Evolutionary conservation across 805 yeast species (phyloP).

Genomic region (Lipomyces mesembrius): DNA sequence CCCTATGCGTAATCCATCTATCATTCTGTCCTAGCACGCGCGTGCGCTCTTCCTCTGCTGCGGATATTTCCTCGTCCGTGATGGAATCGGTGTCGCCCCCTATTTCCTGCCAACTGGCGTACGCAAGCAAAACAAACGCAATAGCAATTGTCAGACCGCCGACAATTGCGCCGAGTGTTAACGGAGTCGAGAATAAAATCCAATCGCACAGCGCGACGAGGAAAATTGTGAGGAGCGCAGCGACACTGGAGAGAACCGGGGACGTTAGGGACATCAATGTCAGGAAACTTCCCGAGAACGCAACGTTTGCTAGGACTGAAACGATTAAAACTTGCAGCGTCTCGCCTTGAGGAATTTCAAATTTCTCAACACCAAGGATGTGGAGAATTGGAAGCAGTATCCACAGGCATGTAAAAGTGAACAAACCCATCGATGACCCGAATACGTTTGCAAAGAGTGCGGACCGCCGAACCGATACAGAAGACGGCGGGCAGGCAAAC

Average conservation of each 20-base stretch:
- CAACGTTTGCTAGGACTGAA: slow-evolving; percentile 65
- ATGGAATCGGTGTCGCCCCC: slow-evolving; percentile 16
- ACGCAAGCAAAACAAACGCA: slow-evolving; percentile 66
- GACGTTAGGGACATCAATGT: slow-evolving; percentile 81
- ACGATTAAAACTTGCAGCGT: slow-evolving; percentile 54
- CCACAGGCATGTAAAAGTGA: slow-evolving; percentile 58
- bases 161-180: slow-evolving; percentile 60
- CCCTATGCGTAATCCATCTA: slow-evolving; percentile 17
- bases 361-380: slow-evolving; percentile 59
- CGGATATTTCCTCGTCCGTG: slow-evolving; percentile 29
- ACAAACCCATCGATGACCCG: slow-evolving; percentile 68
- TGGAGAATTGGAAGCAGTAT: slow-evolving; percentile 56
- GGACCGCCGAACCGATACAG: slow-evolving; percentile 67
- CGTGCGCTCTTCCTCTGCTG: slow-evolving; percentile 1
- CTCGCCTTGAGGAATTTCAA: slow-evolving; percentile 55
- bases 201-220: slow-evolving; percentile 80
- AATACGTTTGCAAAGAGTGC: slow-evolving; percentile 79
- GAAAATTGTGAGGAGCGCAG: slow-evolving; percentile 74
- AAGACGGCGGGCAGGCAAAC: slow-evolving; percentile 72
- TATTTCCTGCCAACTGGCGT: slow-evolving; percentile 49
- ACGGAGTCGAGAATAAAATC: slow-evolving; percentile 61
- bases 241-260: slow-evolving; percentile 75
- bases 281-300: slow-evolving; percentile 72
- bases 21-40: slow-evolving; percentile 9
- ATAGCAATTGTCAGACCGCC: slow-evolving; percentile 73